Conservation (phyloP, 2,329 filamentous ascomycete species). For the Colletotrichum plurivorum region DNA sequence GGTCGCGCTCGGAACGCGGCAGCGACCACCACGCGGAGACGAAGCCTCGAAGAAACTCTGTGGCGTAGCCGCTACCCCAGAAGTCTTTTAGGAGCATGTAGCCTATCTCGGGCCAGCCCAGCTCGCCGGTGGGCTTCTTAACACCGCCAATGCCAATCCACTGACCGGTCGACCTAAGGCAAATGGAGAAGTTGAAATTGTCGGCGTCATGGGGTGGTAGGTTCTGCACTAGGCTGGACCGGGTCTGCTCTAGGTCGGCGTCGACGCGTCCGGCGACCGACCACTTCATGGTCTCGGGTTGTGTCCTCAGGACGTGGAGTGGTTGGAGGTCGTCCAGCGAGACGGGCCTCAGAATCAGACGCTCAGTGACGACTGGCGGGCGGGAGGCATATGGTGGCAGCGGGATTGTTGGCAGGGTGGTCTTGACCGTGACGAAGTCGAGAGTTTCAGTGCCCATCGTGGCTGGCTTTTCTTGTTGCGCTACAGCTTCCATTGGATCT, state of each 20-base stretch:
- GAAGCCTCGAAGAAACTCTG: slow-evolving; percentile 67
- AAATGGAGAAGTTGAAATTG: slow-evolving; percentile 72
- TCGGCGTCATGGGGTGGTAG: slow-evolving; percentile 64
- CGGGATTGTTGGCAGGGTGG: slow-evolving; percentile 60
- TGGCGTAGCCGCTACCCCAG: slow-evolving; percentile 71
- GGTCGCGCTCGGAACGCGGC: slow-evolving; percentile 59
- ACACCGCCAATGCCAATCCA: slow-evolving; percentile 66
- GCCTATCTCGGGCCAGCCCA: slow-evolving; percentile 71
- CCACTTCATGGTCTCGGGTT: slow-evolving; percentile 75
- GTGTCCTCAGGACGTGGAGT: slow-evolving; percentile 66
- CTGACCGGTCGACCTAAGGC: slow-evolving; percentile 60
- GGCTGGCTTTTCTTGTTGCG: not conserved
- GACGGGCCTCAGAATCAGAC: slow-evolving; percentile 69
- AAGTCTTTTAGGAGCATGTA: slow-evolving; percentile 68
- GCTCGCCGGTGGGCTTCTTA: slow-evolving; percentile 53
- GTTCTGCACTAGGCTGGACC: slow-evolving; percentile 53
- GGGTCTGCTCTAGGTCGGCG: slow-evolving; percentile 59
- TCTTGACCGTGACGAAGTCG: slow-evolving; percentile 59
- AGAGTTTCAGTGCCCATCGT: slow-evolving; percentile 35
- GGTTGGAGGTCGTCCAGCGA: slow-evolving; percentile 63
- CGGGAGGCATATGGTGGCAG: slow-evolving; percentile 58
- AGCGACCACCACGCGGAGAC: slow-evolving; percentile 63
- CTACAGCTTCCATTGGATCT: not conserved
- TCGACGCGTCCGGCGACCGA: slow-evolving; percentile 61
- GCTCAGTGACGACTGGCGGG: slow-evolving; percentile 61